Conservation (phyloP, 176 grass and related monocot genomes). For the Eleusine indica region DNA sequence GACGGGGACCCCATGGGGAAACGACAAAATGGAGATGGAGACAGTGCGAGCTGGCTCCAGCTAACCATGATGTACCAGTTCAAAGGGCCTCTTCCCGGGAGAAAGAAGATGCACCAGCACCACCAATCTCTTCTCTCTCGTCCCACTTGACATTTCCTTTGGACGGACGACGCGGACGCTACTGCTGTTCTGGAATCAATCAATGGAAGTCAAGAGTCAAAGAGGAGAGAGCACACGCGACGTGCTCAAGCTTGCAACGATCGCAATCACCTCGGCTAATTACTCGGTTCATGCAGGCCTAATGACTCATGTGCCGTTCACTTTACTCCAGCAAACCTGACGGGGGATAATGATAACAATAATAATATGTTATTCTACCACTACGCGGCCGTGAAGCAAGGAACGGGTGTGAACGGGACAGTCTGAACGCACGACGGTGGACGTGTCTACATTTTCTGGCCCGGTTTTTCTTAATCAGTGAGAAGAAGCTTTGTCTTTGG, state of each 20-base stretch:
- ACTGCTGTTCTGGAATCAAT: background rate
- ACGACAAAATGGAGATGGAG: background rate
- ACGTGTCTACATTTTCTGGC: background rate
- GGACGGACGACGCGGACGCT: background rate
- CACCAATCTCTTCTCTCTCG: background rate
- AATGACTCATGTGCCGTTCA: background rate
- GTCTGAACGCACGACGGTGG: constrained; percentile 7
- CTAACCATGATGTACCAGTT: background rate
- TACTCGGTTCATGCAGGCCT: too few species aligned
- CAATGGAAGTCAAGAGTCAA: background rate
- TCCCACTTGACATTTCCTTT: background rate
- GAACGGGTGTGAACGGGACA: constrained; percentile 38
- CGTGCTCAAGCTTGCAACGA: too few species aligned
- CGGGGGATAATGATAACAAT: too few species aligned
- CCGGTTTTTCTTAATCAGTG: background rate
- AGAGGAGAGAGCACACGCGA: background rate
- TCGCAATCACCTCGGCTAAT: too few species aligned
- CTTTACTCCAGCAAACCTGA: background rate
- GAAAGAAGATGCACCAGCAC: background rate
- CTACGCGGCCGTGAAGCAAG: too few species aligned
- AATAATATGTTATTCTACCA: too few species aligned
- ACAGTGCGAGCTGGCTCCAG: background rate
- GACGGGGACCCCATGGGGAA: background rate
- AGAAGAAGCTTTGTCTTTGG: background rate
- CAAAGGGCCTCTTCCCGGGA: background rate